Base-by-base conservation (phyloP, 441 rosid genomes). In the Raphanus hybrid region DNA sequence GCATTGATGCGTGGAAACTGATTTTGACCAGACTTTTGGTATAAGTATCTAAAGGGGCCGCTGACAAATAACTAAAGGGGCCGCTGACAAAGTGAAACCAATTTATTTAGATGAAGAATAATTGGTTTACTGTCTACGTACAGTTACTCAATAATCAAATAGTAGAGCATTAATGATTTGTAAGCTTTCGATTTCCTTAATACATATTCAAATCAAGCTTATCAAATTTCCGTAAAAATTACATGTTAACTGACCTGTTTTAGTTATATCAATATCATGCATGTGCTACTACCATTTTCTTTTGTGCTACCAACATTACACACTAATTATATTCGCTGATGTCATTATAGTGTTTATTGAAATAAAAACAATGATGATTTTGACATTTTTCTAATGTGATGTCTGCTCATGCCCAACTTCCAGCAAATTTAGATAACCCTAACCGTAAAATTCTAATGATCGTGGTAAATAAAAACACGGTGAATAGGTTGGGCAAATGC, bases 21-120 rank as follows among this genome's bases (percentile, higher is more conserved):
- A 79, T 81, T 81, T 75, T 75, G 76, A 80, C 82, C 79, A 64
- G 73, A 81, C 84, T 80, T 71, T 75, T 75, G 15, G 14, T 48
- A 26, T 69, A 72, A n/a, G n/a, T 1, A 18, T 0, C 20, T 66
- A 61, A 73, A 77, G 76, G 61, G 62, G 60, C 66, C 75, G 80
- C 75, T 77, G 80, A 71, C 80, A 64, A 77, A 72, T 1, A 18
- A 18, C 20, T 66, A 61, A 73, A 77, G 76, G 61, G 62, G 60
- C 66, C 75, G 80, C 75, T 77, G 80, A 71, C 80, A 64, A 77
- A 5, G 71, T 69, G 18, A 64, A 55, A 37, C 52, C 66, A 64
- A 5, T 15, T 69, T 14, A 71, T 10, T 72, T 41, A 57, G 39
- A 69, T 43, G 45, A 4, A 26, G 39, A 26, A 0, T 18, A 14